Percentiles rank a stretch among this genome's conserved stretches.
phyloP scores from a whole-genome alignment of 192 early-diverging fungal species.

The Funneliformis mosseae region DNA sequence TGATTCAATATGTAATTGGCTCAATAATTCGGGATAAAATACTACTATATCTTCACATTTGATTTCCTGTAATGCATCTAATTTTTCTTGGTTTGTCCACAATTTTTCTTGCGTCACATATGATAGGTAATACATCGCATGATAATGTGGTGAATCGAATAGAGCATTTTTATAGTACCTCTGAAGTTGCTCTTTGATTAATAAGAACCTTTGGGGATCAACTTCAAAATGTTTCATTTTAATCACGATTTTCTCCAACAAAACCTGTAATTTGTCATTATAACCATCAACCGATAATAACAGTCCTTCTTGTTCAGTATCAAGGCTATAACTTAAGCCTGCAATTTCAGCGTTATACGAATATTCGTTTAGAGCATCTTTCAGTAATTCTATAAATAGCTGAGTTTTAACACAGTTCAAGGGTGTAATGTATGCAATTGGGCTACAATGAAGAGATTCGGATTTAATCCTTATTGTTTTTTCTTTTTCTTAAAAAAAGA shows the following conservation, averaged over 20 bases:
- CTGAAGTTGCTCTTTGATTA: conserved; percentile 71
- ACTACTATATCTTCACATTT: conserved; percentile 61
- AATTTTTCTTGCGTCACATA: conserved; percentile 66
- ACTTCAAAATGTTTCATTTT: conserved; percentile 60
- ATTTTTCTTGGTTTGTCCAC: conserved; percentile 75
- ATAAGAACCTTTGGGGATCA: conserved; percentile 63
- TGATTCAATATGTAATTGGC: conserved; percentile 67
- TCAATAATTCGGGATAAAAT: conserved; percentile 69
- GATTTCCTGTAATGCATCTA: conserved; percentile 62
- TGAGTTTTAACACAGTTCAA: conserved; percentile 18
- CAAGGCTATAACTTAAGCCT: conserved; percentile 59
- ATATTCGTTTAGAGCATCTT: conserved; percentile 49
- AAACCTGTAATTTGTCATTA: conserved; percentile 75
- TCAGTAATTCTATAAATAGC: conserved; percentile 41
- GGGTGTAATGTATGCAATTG: background rate
- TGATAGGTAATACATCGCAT: conserved; percentile 63
- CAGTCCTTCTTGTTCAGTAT: conserved; percentile 54
- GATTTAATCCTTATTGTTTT: background rate
- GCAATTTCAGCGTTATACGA: conserved; percentile 52
- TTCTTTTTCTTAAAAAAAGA: background rate
- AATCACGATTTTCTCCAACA: conserved; percentile 68
- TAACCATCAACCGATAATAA: conserved; percentile 72
- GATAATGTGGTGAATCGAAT: conserved; percentile 69
- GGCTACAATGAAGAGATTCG: background rate
- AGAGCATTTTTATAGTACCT: conserved; percentile 66